Conservation (phyloP, 148 eudicot species). For the Hydrangea macrophylla region DNA sequence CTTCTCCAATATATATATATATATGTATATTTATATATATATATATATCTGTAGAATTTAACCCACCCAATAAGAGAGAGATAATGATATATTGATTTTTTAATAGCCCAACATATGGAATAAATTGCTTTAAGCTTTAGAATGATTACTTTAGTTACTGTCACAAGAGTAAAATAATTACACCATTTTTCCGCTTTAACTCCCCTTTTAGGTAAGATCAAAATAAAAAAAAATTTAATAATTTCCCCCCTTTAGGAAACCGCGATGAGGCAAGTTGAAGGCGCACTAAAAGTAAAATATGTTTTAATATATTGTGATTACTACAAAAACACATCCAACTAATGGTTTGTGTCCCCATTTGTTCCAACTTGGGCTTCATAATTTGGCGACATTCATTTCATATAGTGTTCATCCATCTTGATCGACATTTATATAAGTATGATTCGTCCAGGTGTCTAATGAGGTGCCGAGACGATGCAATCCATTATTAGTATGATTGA, state of each 20-base stretch:
- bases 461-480: not conserved
- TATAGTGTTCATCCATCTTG: not conserved
- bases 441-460: not conserved
- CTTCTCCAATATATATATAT: not conserved
- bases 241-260: conserved; percentile 14
- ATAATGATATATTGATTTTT: not conserved
- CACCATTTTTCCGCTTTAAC: not conserved
- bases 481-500: not conserved
- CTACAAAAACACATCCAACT: not conserved
- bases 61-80: not conserved
- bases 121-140: not conserved
- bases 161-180: not conserved
- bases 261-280: not conserved
- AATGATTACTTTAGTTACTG: not conserved
- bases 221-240: no score
- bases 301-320: not conserved
- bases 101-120: no score
- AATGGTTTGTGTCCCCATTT: conserved; percentile 5
- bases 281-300: not conserved
- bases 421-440: not conserved
- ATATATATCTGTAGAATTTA: not conserved
- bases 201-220: conserved; percentile 12
- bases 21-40: not conserved
- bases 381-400: not conserved
- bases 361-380: not conserved